Evolutionary conservation across 495 filamentous ascomycete species (phyloP).

Genomic region (Penicillium salamii): DNA sequence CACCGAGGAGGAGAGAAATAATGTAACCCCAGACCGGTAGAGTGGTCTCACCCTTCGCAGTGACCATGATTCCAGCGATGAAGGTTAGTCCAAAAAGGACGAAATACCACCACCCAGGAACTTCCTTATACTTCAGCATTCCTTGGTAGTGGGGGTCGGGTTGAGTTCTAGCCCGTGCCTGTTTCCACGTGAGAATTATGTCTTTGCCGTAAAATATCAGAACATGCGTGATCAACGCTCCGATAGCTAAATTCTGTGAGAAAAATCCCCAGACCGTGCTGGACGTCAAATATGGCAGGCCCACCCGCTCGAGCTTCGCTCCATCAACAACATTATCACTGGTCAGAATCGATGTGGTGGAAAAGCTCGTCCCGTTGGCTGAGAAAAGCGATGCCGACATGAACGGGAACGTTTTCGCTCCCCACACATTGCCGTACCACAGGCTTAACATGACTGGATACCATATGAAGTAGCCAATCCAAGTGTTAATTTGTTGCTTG

Average conservation of each 20-base stretch:
- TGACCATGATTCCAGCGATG: constrained; percentile 43
- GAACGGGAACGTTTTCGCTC: constrained; percentile 48
- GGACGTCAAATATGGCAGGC: too few species aligned
- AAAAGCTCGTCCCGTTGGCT: constrained; percentile 20
- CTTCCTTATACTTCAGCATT: constrained; percentile 48
- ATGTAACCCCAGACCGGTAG: constrained; percentile 55
- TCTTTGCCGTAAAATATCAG: constrained; percentile 30
- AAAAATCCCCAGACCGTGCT: too few species aligned
- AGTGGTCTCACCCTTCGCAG: constrained; percentile 44
- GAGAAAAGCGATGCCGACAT: constrained; percentile 40
- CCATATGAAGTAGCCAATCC: constrained; percentile 45
- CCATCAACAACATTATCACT: constrained; percentile 21
- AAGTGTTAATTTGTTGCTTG: constrained; percentile 35
- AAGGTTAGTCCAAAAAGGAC: constrained; percentile 23
- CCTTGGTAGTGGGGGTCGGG: constrained; percentile 44
- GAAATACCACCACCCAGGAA: constrained; percentile 41
- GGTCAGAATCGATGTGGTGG: constrained; percentile 26
- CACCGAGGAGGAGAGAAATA: constrained; percentile 32
- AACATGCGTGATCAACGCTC: constrained; percentile 26
- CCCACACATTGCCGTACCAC: constrained; percentile 52
- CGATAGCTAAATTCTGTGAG: constrained; percentile 12
- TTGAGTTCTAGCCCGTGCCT: constrained; percentile 16
- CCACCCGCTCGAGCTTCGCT: too few species aligned
- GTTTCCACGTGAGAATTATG: constrained; percentile 22
- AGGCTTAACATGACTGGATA: constrained; percentile 38